phyloP scores from a whole-genome alignment of 768 basidiomycete genomes.

The Pleurotus eryngii region DNA sequence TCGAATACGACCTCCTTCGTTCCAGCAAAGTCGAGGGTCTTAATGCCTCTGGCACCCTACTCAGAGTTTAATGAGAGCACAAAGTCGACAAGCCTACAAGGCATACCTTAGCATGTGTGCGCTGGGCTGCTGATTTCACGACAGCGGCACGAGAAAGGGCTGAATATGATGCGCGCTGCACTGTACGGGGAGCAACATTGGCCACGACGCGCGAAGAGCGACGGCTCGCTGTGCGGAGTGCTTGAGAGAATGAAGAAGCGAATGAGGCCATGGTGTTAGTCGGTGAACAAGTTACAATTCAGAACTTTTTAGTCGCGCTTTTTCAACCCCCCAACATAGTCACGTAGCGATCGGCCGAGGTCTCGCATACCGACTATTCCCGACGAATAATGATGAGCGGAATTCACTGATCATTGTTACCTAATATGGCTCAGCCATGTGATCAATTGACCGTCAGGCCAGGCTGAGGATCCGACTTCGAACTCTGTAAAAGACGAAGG shows the following conservation, averaged over 20 bases:
- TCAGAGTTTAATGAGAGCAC: neutral
- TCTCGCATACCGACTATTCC: constrained; percentile 15
- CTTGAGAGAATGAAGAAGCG: constrained; percentile 51
- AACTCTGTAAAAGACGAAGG: too few relatives aligned
- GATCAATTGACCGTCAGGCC: too few relatives aligned
- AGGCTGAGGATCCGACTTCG: too few relatives aligned
- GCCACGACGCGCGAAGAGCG: constrained; percentile 53
- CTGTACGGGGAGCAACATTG: constrained; percentile 35
- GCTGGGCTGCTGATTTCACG: constrained; percentile 32
- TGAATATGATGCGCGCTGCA: constrained; percentile 65
- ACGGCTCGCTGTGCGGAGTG: constrained; percentile 63
- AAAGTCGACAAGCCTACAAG: constrained; percentile 9
- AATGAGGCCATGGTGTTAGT: constrained; percentile 58
- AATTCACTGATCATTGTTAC: too few relatives aligned
- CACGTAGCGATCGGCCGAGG: constrained; percentile 22
- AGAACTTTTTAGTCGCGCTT: constrained; percentile 16
- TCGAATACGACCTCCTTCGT: constrained; percentile 92
- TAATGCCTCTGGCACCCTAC: constrained; percentile 76
- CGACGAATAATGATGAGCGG: constrained; percentile 6
- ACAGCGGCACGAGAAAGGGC: constrained; percentile 51
- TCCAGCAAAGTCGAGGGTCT: constrained; percentile 96
- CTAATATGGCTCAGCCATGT: too few relatives aligned
- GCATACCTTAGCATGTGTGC: constrained; percentile 31
- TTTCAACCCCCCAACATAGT: constrained; percentile 10
- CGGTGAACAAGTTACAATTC: constrained; percentile 8